Percentiles rank a stretch among this genome's conserved stretches.
Evolutionary conservation across 2,329 filamentous ascomycete genomes (phyloP).

Genomic region (Lasiodiplodia theobromae): DNA sequence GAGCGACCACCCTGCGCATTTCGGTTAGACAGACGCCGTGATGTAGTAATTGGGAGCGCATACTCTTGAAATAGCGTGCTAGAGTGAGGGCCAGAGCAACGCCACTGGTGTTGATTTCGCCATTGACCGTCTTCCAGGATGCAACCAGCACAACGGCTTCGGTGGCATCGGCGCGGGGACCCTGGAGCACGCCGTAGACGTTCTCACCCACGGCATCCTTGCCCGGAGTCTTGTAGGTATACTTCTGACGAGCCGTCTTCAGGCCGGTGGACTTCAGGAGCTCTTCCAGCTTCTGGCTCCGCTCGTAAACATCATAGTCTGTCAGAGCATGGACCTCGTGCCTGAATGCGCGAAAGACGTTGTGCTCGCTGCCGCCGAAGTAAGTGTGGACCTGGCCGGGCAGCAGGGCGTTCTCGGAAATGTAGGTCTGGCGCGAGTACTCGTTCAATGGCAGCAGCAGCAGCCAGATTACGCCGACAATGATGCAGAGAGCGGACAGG

Average conservation of each 20-base stretch:
- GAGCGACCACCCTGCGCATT: constrained; percentile 77
- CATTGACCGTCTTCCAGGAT: constrained; percentile 83
- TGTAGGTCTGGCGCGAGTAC: constrained; percentile 92
- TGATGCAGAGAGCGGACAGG: constrained; percentile 82
- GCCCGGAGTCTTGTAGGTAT: constrained; percentile 82
- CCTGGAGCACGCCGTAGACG: constrained; percentile 90
- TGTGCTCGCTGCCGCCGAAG: constrained; percentile 94
- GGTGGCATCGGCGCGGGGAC: constrained; percentile 92
- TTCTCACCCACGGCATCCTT: constrained; percentile 81
- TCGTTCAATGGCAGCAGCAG: constrained; percentile 87
- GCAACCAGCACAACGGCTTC: constrained; percentile 94
- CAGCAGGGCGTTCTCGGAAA: constrained; percentile 95
- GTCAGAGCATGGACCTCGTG: constrained; percentile 76
- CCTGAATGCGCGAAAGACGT: constrained; percentile 88
- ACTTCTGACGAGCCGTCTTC: constrained; percentile 88
- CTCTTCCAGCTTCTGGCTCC: constrained; percentile 73
- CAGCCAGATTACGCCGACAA: constrained; percentile 88
- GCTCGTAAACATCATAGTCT: constrained; percentile 48
- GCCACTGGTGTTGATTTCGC: constrained; percentile 82
- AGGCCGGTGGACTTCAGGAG: constrained; percentile 81
- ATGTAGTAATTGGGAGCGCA: constrained; percentile 31
- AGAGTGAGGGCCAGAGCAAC: constrained; percentile 86
- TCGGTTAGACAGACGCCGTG: not conserved
- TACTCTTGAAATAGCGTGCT: constrained; percentile 91
- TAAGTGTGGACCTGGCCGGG: constrained; percentile 98